phyloP scores from a whole-genome alignment of 1,139 yeast genomes.

The Magnusiomyces magnusii region DNA sequence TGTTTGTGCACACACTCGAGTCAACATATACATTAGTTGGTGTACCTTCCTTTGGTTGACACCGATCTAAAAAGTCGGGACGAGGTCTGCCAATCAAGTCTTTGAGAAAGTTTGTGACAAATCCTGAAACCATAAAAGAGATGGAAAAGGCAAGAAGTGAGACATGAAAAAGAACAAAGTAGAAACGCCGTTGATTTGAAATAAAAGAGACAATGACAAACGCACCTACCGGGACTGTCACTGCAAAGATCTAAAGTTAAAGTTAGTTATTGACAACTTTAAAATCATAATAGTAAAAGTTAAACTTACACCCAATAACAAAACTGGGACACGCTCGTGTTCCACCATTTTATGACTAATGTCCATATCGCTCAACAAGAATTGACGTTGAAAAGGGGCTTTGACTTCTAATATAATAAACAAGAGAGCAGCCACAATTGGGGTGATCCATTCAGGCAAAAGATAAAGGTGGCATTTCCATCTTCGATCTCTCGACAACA shows the following conservation, averaged over 20 bases:
- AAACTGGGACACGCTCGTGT: slow-evolving; percentile 42
- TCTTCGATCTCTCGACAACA: background rate
- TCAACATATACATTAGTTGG: slow-evolving; percentile 41
- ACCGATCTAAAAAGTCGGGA: slow-evolving; percentile 70
- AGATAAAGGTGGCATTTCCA: background rate
- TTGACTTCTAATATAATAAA: slow-evolving; percentile 20
- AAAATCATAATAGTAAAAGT: background rate
- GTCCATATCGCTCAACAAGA: slow-evolving; percentile 28
- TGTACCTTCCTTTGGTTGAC: slow-evolving; percentile 44
- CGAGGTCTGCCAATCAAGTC: slow-evolving; percentile 74
- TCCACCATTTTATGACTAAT: slow-evolving; percentile 50
- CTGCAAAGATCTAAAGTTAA: slow-evolving; percentile 21
- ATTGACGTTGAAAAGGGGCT: slow-evolving; percentile 29
- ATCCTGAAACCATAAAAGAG: slow-evolving; percentile 38
- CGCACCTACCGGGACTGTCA: slow-evolving; percentile 28
- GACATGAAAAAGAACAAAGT: slow-evolving; percentile 31
- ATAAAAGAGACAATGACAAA: slow-evolving; percentile 27
- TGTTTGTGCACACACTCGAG: slow-evolving; percentile 45
- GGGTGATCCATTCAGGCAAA: slow-evolving; percentile 6
- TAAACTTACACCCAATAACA: slow-evolving; percentile 19
- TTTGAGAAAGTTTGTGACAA: slow-evolving; percentile 52
- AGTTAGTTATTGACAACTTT: background rate
- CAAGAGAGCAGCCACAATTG: background rate
- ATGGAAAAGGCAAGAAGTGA: slow-evolving; percentile 41
- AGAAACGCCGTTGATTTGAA: slow-evolving; percentile 22